Evolutionary conservation across 768 basidiomycete species (phyloP), one percentile per base, ranked within the genome.

Genomic region (Pleurotus cornucopiae): DNA sequence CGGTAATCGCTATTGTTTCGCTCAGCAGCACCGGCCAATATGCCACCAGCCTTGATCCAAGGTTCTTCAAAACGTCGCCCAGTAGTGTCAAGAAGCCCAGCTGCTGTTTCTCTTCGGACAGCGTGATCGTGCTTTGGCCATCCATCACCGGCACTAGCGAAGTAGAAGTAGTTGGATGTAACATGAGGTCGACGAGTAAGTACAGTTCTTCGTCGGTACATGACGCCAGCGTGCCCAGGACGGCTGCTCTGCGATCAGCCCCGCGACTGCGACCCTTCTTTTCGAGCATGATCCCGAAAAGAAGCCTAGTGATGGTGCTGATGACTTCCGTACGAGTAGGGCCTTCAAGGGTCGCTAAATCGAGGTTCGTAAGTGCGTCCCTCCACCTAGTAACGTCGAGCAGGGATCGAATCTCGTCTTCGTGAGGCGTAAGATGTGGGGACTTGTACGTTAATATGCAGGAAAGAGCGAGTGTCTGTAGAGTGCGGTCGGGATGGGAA

Each of bases 261-360:
- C 88, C 86, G 34, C 80, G 80, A 7, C 81, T 71, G 4, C 86
- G 79, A 2, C 91, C 89, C 60, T 80, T 82, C 60, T 80, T 84
- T 65, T 94, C 90, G 43, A 91, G 77, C 86, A 98, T 90, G 58
- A 91, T 66, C 1, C 96, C 97, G 70, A 88, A 99, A 2, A 96
- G 74, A 1, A 98, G 66, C 21, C 94, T 80, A 30, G 91, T 81
- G 56, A 88, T 65, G 13, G 88, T 75, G 26, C 86, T 83, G 6
- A 97, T 77, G 12, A 92, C 73, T 59, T 86, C 86, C 2, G 64
- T 62, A 30, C 96, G 79, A 61, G 87, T 83, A 0, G 74, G 69
- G 0, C 73, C 73, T 5, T 81, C 79, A 18, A 82, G 76, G 7
- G 69, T 65, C n/a, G 73, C 73, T 9, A 95, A 72, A 56, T 89